Base-by-base conservation (phyloP, 495 filamentous ascomycete genomes). In the Penicillium canariense region DNA sequence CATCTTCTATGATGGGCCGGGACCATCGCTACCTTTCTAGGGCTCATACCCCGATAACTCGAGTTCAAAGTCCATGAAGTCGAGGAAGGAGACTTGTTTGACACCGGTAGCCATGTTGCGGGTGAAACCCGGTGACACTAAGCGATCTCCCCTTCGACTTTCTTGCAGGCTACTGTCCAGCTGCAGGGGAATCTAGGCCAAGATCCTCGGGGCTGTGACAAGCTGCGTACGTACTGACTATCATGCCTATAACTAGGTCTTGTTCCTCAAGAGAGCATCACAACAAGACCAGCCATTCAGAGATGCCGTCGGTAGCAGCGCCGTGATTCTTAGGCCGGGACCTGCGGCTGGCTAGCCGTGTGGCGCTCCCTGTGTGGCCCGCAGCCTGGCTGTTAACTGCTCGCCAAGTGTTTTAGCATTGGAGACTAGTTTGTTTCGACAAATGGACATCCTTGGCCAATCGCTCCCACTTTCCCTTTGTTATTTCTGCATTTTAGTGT, bases 381-480 rank as follows among this genome's bases (percentile, higher is more conserved):
- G 35, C 46, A 35, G 5, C 35, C 35, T 30, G 46, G 18, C 30
- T 25, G 14, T 14, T n/a, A 35, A 9, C 27, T 15, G 46, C 31
- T 34, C 9, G 30, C 27, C 46, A 30, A 48, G 31, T 17, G 20
- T 23, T 48, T 48, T 48, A 48, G 27, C 20, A 30, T 48, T 35
- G 27, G 14, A 32, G 20, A 17, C 10, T 20, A 48, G 31, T 14
- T 36, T 4, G 15, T 14, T 9, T 35, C 10, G 45, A 39, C 18
- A 23, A 25, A 14, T 12, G 5, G 9, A 25, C 20, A 11, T 42
- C 12, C 20, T 14, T 23, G 10, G 11, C 20, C 20, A 25, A 42
- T 42, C 20, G 38, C 38, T 42, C n/a, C 10, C n/a, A 25, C 20
- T 1, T 12, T 1, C n/a, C 10, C 20, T 42, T 25, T 17, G 10